phyloP scores from a whole-genome alignment of 371 early-diverging fungal species.

The Apophysomyces elegans region DNA sequence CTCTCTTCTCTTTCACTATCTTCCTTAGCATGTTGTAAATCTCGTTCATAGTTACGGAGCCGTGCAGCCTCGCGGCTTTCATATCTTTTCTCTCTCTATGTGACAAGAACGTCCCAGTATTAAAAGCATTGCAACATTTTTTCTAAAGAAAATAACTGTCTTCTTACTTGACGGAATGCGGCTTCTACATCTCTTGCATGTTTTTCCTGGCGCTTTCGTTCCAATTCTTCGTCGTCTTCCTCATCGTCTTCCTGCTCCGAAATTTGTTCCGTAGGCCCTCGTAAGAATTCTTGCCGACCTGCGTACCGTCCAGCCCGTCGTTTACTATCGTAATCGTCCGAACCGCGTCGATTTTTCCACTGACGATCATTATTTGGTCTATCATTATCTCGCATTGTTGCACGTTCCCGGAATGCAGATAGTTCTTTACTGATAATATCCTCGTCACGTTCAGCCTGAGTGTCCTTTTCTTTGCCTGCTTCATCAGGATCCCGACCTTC shows the following conservation, averaged over 20 bases:
- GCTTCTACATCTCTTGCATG: slow-evolving; percentile 68
- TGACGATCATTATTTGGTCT: slow-evolving; percentile 44
- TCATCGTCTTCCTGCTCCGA: slow-evolving; percentile 34
- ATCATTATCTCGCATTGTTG: slow-evolving; percentile 62
- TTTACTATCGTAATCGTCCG: slow-evolving; percentile 32
- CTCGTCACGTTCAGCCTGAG: slow-evolving; percentile 35
- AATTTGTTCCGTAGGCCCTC: slow-evolving; percentile 25
- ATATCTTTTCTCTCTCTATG: slow-evolving; percentile 68
- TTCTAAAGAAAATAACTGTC: not conserved
- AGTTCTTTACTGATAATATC: slow-evolving; percentile 67
- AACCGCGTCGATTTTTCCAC: slow-evolving; percentile 20
- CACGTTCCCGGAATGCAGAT: slow-evolving; percentile 67
- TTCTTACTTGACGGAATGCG: slow-evolving; percentile 65
- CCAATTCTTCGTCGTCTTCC: slow-evolving; percentile 72
- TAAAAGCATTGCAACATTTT: not conserved
- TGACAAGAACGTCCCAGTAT: too few relatives aligned
- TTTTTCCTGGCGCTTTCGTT: slow-evolving; percentile 62
- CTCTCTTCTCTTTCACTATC: slow-evolving; percentile 46
- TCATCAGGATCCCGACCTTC: slow-evolving; percentile 35
- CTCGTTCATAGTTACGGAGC: slow-evolving; percentile 57
- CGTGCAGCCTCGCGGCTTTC: slow-evolving; percentile 62
- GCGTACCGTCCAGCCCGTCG: slow-evolving; percentile 33
- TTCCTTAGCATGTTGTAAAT: slow-evolving; percentile 54
- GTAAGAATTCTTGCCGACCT: slow-evolving; percentile 35
- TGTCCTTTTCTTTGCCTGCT: slow-evolving; percentile 12